Conservation (phyloP, 352 stramenopile genomes). For the Thalassiosira pacifica region DNA sequence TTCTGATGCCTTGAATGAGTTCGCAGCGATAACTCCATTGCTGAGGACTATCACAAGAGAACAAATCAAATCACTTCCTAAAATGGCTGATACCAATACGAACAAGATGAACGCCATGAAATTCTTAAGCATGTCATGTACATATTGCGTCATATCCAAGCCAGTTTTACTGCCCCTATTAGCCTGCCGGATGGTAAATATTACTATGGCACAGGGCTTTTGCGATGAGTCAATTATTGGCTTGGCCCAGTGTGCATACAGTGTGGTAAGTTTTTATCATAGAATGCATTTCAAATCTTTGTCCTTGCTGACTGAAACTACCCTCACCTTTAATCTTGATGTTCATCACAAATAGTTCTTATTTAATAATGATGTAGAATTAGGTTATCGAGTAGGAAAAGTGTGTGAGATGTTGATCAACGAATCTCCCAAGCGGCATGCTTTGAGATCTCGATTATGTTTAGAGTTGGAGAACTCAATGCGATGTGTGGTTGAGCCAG, state of each 20-base stretch:
- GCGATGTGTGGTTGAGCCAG: slow-evolving; percentile 11
- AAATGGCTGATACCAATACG: not conserved
- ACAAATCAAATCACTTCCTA: not conserved
- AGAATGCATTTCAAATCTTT: not conserved
- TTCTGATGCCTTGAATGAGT: not conserved
- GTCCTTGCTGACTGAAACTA: too few relatives aligned
- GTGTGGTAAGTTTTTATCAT: not conserved
- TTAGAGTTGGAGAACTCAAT: slow-evolving; percentile 21
- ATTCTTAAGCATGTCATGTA: slow-evolving; percentile 35
- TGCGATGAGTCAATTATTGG: slow-evolving; percentile 44
- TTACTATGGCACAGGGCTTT: slow-evolving; percentile 41
- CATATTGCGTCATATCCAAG: slow-evolving; percentile 20
- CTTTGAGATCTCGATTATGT: slow-evolving; percentile 16
- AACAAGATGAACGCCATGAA: slow-evolving; percentile 46
- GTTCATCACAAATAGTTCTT: not conserved
- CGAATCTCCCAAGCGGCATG: slow-evolving; percentile 20
- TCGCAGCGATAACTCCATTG: not conserved
- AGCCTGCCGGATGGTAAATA: slow-evolving; percentile 35
- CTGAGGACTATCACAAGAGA: slow-evolving; percentile 1
- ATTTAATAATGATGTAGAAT: slow-evolving; percentile 30
- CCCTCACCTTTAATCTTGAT: too few relatives aligned
- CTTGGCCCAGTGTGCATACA: not conserved
- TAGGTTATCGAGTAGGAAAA: slow-evolving; percentile 30
- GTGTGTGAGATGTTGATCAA: slow-evolving; percentile 26
- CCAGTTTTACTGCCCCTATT: slow-evolving; percentile 37